Conservation (phyloP, 2,329 filamentous ascomycete genomes). For the Aureobasidium mangrovei region DNA sequence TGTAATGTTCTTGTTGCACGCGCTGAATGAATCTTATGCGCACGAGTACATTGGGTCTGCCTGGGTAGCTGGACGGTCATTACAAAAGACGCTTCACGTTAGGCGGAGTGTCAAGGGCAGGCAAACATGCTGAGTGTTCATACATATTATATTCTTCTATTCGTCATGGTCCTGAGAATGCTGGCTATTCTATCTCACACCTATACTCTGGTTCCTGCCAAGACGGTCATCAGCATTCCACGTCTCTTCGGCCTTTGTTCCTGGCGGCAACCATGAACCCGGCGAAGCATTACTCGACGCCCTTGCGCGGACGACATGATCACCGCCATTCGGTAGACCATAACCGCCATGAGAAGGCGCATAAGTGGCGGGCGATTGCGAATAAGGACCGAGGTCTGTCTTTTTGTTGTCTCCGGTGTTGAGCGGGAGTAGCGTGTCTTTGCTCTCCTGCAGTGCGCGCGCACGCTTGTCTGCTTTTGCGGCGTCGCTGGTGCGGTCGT, state of each 20-base stretch:
- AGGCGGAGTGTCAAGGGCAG: not conserved
- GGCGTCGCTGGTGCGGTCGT: conserved; percentile 83
- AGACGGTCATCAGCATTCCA: conserved; percentile 44
- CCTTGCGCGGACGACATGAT: conserved; percentile 18
- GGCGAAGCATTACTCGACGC: conserved; percentile 14
- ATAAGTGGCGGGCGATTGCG: conserved; percentile 2
- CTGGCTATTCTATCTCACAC: conserved; percentile 3
- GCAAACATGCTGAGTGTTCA: not conserved
- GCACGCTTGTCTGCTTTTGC: conserved; percentile 80
- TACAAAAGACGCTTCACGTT: too few relatives aligned
- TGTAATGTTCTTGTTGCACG: not conserved
- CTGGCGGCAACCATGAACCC: conserved; percentile 58
- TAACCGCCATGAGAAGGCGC: not conserved
- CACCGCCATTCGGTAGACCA: conserved; percentile 20
- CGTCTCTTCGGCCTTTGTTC: conserved; percentile 78
- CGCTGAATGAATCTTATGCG: too few relatives aligned
- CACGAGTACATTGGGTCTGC: too few relatives aligned
- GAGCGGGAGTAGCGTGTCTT: conserved; percentile 56
- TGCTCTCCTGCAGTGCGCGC: conserved; percentile 50
- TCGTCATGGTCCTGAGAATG: not conserved
- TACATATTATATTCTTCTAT: too few relatives aligned
- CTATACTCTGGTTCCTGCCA: conserved; percentile 1
- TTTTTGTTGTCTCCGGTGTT: conserved; percentile 30
- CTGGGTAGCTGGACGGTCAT: too few relatives aligned
- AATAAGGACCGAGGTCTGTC: conserved; percentile 25